phyloP scores from a whole-genome alignment of 192 early-diverging fungal genomes.

The Paraglomus occultum region DNA sequence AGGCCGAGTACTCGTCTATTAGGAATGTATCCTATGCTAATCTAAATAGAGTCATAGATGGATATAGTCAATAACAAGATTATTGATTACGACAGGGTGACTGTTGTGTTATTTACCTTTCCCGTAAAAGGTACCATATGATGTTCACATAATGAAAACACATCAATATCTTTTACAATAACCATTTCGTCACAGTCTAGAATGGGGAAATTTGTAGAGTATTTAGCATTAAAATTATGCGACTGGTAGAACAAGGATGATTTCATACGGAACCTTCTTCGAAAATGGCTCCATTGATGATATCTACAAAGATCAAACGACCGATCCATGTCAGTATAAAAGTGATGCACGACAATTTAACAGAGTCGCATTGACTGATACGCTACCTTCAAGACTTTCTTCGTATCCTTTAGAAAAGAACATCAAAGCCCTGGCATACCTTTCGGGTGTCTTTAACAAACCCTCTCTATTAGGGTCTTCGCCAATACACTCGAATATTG shows the following conservation, averaged over 20 bases:
- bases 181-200: slow-evolving; percentile 99
- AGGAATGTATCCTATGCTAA: slow-evolving; percentile 96
- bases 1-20: slow-evolving; percentile 93
- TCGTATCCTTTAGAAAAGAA: slow-evolving; percentile 99
- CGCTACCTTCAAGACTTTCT: slow-evolving; percentile 71
- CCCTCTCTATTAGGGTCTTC: slow-evolving; percentile 96
- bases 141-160: slow-evolving; percentile 98
- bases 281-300: slow-evolving; percentile 95
- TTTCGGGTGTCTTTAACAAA: slow-evolving; percentile 89
- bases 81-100: not conserved
- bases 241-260: not conserved
- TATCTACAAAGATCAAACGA: slow-evolving; percentile 47
- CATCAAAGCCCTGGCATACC: slow-evolving; percentile 96
- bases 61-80: not conserved
- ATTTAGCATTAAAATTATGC: not conserved
- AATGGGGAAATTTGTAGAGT: not conserved
- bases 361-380: not conserved
- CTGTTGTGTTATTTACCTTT: slow-evolving; percentile 58
- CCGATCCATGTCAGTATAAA: not conserved
- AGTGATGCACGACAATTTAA: no score
- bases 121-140: slow-evolving; percentile 98
- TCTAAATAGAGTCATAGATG: slow-evolving; percentile 41
- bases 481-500: slow-evolving; percentile 88
- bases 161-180: slow-evolving; percentile 95
- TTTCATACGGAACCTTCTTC: slow-evolving; percentile 72